Evolutionary conservation across 1,139 yeast genomes (phyloP), one percentile per base, ranked within the genome.

Genomic region (Spathaspora sp.): DNA sequence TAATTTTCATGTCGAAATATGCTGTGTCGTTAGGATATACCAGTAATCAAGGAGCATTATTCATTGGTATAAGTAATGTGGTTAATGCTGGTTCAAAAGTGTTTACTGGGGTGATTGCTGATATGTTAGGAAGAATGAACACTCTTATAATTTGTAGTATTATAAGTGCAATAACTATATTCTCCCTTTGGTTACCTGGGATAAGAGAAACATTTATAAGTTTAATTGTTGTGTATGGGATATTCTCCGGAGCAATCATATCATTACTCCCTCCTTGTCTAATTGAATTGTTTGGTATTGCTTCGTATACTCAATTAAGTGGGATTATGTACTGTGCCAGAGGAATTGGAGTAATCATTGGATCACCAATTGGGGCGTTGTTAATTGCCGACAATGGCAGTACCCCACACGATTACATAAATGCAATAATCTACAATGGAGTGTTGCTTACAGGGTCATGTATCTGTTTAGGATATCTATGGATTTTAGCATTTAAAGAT

Each of bases 1-100:
- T 71, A 42, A 63, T 65, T 43, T 72, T 57, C 55, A 72, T 73
- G 76, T 71, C 78, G 1, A 63, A 71, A 7, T 73, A 71, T 49
- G 70, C 67, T 1, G 55, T 56, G 24, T 58, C 76, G 0, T 50
- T 73, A 13, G 75, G 75, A 1, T 71, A 61, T 51, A 51, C 65
- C 5, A 57, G 57, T 13, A 54, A 56, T 8, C 65, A 65, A 42
- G 77, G 78, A 2, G 77, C 78, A 0, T 51, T 61, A n/a, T 68
- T 72, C 43, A 73, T 73, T 52, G 77, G 74, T 5, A 38, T 72
- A 15, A 72, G 70, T 52, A 73, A 73, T 50, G 68, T 64, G 9
- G 62, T 71, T 42, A 73, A 72, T 56, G 77, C 77, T 0, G 44
- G 61, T 1, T 68, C 68, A 38, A 73, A 73, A 48, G 57, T 73